Evolutionary conservation across 1,284 basidiomycete species (phyloP), one percentile per base, ranked within the genome.

Genomic region (Marasmius fiardii): DNA sequence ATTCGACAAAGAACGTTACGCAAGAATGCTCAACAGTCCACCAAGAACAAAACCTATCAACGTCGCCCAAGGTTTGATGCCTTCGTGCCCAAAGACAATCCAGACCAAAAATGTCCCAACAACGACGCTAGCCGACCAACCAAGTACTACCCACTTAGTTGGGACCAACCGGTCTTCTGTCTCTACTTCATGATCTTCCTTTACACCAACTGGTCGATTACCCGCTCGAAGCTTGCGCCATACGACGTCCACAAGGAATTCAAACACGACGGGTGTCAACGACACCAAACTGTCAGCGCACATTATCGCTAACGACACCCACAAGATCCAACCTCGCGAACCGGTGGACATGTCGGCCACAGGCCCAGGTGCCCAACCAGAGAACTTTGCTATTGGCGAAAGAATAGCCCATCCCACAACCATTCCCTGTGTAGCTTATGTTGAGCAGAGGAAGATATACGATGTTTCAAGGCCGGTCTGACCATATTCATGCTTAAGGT

Each of bases 261-360:
- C 82, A 39, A 75, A 68, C 18, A 80, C 71, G 55, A 93, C 82
- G 20, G 93, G 92, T 23, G 92, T 61, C 20, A 97, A 82, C 11
- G 93, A 94, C 18, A 98, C 80, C 58, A 97, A 69, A 55, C 89
- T 90, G 72, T 98, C 96, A 37, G 92, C 84, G 66, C 84, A 89
- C 95, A 98, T 98, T 66, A 98, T 92, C 1, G 95, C 95, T 44
- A 98, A 79, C 1, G 94, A 91, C 18, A 90, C 83, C 95, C 95
- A 98, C 20, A 98, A 80, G 53, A 96, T 95, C 93, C 93, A 95
- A 18, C 93, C 94, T 49, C 93, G 81, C 18, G 93, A 85, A 34
- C 95, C 95, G 56, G 80, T 80, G 1, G 87, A 81, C 78, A 93
- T 92, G 61, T 93, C 90, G 0, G 86, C 83, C 1, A 95, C 92